These are phyloP conservation scores for Niveomyces coronatus DNA, from an alignment of 2,329 filamentous ascomycete genomes.

Conservation along the genomic window DNA sequence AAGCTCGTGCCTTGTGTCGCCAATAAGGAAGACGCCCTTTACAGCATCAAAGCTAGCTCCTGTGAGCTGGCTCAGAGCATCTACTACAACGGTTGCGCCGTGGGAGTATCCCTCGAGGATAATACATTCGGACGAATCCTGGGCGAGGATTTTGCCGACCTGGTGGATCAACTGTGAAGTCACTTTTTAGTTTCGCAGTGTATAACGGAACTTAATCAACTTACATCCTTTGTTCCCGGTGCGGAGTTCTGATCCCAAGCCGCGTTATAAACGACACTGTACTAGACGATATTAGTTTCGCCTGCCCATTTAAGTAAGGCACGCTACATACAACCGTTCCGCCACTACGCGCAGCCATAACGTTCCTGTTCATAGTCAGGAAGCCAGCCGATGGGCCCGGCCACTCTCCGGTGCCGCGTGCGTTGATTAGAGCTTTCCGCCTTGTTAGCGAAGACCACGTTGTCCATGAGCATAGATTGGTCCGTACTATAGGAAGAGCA, in stretches of 20 bases:
- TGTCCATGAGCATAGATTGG: no score
- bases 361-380: slow-evolving; percentile 8
- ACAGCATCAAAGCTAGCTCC: slow-evolving; percentile 8
- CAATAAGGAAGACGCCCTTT: slow-evolving; percentile 11
- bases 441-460: no score
- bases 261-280: slow-evolving; percentile 9
- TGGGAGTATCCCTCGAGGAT: slow-evolving; percentile 12
- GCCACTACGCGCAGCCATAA: background rate
- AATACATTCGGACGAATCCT: slow-evolving; percentile 5
- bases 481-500: slow-evolving; percentile 9
- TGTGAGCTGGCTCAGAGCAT: slow-evolving; percentile 8
- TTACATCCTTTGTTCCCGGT: slow-evolving; percentile 8
- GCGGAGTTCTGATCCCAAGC: slow-evolving; percentile 4
- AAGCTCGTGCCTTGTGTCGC: slow-evolving; percentile 6
- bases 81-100: slow-evolving; percentile 9
- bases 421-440: slow-evolving; percentile 9
- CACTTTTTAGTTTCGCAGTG: background rate
- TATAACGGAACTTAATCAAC: no score
- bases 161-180: slow-evolving; percentile 2
- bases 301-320: background rate
- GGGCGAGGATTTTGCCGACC: slow-evolving; percentile 1
- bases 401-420: slow-evolving; percentile 8
- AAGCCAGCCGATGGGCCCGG: slow-evolving; percentile 9
- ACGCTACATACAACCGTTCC: slow-evolving; percentile 6
- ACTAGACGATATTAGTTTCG: slow-evolving; percentile 5